phyloP scores from a whole-genome alignment of 768 basidiomycete genomes.

The Pseudohyphozyma bogoriensis region DNA sequence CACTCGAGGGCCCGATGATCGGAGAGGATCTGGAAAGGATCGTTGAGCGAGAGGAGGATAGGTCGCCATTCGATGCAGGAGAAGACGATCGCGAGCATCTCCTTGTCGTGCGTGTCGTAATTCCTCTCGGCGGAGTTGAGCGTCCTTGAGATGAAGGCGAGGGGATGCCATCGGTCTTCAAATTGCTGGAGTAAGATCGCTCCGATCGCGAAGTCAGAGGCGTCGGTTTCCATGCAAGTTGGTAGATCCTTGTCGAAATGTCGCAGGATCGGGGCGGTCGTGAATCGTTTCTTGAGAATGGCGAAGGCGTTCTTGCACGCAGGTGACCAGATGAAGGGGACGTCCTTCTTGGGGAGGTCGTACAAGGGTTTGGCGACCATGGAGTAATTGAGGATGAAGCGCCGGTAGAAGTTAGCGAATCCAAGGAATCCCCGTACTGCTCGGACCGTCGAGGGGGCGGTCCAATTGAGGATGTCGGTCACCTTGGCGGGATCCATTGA shows the following conservation, averaged over 20 bases:
- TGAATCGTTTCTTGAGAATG: neutral
- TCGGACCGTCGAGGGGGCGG: conserved; percentile 35
- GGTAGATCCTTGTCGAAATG: conserved; percentile 1
- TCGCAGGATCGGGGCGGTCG: conserved; percentile 4
- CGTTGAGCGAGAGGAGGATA: conserved; percentile 36
- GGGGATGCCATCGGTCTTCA: conserved; percentile 30
- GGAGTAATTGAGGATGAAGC: conserved; percentile 42
- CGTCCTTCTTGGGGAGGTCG: conserved; percentile 27
- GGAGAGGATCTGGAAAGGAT: conserved; percentile 33
- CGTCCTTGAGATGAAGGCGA: conserved; percentile 39
- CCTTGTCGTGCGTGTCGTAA: conserved; percentile 49
- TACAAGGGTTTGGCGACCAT: conserved; percentile 34
- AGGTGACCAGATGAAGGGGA: neutral
- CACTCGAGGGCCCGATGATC: conserved; percentile 26
- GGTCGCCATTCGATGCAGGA: conserved; percentile 37
- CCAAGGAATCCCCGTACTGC: conserved; percentile 44
- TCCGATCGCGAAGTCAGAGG: conserved; percentile 1
- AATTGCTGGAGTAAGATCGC: conserved; percentile 4
- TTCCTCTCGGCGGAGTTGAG: conserved; percentile 40
- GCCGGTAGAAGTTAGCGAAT: conserved; percentile 45
- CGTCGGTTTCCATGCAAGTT: neutral
- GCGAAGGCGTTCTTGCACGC: neutral
- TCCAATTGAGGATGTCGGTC: conserved; percentile 40
- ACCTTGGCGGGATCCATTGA: conserved; percentile 44
- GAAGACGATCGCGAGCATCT: conserved; percentile 45